Conservation (phyloP, 2,329 filamentous ascomycete genomes). For the Diplodia scrobiculata region DNA sequence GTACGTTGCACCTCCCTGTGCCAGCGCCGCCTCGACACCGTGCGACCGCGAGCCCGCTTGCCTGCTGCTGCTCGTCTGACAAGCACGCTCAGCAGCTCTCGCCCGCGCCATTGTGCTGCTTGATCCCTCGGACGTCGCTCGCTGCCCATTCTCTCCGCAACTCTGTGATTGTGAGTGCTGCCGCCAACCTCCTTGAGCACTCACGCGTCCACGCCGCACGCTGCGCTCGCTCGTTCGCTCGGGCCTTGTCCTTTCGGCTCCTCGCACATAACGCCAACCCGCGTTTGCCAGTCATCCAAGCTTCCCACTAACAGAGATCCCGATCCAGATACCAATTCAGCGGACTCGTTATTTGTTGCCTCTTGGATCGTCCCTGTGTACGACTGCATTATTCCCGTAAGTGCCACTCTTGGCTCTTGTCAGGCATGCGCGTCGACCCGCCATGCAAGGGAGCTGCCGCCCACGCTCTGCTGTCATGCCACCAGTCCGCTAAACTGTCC, state of each 20-base stretch:
- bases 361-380: constrained; percentile 21
- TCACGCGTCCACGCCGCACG: background rate
- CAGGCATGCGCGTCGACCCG: constrained; percentile 28
- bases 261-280: constrained; percentile 9
- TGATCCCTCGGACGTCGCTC: constrained; percentile 13
- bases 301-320: background rate
- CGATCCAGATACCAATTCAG: constrained; percentile 27
- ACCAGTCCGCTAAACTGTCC: constrained; percentile 19
- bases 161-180: constrained; percentile 4
- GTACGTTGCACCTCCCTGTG: constrained; percentile 19
- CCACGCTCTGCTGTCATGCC: constrained; percentile 28
- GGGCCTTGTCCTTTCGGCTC: constrained; percentile 2
- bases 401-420: constrained; percentile 28
- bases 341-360: background rate
- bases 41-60: constrained; percentile 19
- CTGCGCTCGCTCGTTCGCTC: background rate
- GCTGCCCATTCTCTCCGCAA: background rate
- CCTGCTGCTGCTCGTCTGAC: constrained; percentile 20
- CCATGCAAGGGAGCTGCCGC: constrained; percentile 27
- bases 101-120: constrained; percentile 15
- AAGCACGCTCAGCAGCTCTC: background rate
- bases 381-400: constrained; percentile 19
- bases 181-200: background rate
- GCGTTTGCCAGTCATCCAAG: background rate
- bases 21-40: constrained; percentile 19